Evolutionary conservation across 2,329 filamentous ascomycete genomes (phyloP).

Genomic region (Colletotrichum australisinense): DNA sequence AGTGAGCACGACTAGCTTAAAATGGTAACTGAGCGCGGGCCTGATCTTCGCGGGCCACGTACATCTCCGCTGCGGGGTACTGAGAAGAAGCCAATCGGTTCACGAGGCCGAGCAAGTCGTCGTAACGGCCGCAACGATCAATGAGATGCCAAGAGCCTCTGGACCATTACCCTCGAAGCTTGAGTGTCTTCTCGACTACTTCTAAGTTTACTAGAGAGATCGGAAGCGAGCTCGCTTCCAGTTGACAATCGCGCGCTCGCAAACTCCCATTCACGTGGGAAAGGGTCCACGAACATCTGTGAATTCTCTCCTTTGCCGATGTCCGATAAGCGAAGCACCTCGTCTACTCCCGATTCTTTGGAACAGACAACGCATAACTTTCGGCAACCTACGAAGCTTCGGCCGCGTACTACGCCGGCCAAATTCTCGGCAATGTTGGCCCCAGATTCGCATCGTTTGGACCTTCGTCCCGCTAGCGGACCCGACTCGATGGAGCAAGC

Average conservation of each 20-base stretch:
- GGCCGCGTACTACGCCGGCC: background rate
- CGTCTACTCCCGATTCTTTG: background rate
- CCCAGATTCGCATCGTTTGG: background rate
- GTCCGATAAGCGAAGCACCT: background rate
- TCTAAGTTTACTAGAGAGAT: background rate
- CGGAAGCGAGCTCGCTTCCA: background rate
- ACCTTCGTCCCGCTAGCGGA: background rate
- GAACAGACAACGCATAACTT: background rate
- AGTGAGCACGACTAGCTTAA: constrained; percentile 1
- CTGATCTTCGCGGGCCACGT: constrained; percentile 16
- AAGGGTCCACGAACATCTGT: background rate
- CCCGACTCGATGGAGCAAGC: background rate
- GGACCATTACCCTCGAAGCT: background rate
- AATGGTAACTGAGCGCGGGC: background rate
- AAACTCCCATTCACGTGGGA: background rate
- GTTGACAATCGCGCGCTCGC: background rate
- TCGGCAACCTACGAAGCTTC: background rate
- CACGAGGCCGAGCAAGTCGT: background rate
- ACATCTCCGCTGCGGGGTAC: constrained; percentile 20
- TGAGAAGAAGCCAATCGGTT: background rate
- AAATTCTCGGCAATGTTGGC: background rate
- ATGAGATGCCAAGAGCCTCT: constrained; percentile 17
- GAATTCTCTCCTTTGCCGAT: background rate
- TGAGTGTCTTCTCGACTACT: background rate
- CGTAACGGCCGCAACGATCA: background rate